Base-by-base conservation (phyloP, 2,329 filamentous ascomycete genomes). In the Hymenoscyphus repandus region DNA sequence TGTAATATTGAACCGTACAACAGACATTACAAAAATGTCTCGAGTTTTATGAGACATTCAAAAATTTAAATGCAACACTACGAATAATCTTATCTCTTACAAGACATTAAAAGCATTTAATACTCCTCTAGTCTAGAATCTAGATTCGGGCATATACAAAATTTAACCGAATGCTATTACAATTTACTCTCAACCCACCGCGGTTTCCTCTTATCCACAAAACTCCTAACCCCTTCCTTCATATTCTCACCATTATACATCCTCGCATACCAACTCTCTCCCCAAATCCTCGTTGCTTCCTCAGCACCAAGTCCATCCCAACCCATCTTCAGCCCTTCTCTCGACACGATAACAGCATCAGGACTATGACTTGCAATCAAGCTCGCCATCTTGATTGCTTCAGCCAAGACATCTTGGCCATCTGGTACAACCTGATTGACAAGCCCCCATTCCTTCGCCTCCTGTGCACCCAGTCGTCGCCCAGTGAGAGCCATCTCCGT, bases 131-230 rank as follows among this genome's bases (percentile, higher is more conserved):
- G 4, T 27, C 4, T 27, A 27, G 22, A 27, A 4, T 27, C 4
- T 27, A 27, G 22, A 7, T 7, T 27, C 7, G 7, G 22, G 22
- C 7, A 27, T 27, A 7, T 27, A 4, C 7, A 27, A 27, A 7
- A 27, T 27, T 27, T 27, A 4, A 27, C 22, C 22, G 7, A 4
- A 7, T 27, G 7, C 7, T 27, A 27, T 11, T 36, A 84, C 58
- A 84, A 60, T 66, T 82, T 83, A 63, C 79, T 83, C 51, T 80
- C 72, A 61, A 73, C 78, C 86, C 86, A 91, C 34, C 72, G 72
- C 1, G 86, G 80, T 69, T 79, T 77, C 63, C 85, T 74, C 75
- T 83, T 89, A 74, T 90, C 86, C 15, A 87, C 83, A 72, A 92
- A 92, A 53, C 86, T 87, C 68, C 66, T 72, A 17, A 91, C 73